A percentile compares a stretch with the other conserved stretches of the same genome.
Conservation (phyloP, 352 stramenopile species). For the Pythium vanterpoolii region DNA sequence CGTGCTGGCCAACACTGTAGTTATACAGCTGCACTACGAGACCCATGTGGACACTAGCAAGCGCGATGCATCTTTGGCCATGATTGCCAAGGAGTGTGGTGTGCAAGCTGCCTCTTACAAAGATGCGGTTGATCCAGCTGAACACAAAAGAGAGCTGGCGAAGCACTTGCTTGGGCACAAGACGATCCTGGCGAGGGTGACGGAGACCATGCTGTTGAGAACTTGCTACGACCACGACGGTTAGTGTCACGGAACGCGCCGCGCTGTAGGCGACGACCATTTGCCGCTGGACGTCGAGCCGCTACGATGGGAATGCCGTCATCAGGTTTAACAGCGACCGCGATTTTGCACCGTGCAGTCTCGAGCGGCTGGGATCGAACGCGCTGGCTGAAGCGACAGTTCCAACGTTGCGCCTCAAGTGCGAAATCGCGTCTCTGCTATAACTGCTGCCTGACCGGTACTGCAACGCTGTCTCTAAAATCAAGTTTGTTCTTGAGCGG, state of each 20-base stretch:
- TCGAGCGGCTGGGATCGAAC: slow-evolving; percentile 1
- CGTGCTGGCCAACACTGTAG: slow-evolving; percentile 19
- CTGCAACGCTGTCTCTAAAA: not conserved
- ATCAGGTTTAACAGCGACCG: not conserved
- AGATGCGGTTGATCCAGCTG: not conserved
- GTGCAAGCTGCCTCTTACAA: not conserved
- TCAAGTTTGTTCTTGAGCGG: slow-evolving; percentile 12
- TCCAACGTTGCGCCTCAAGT: slow-evolving; percentile 1
- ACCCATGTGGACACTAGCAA: slow-evolving; percentile 7
- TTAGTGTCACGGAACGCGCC: not conserved
- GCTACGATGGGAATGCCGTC: not conserved
- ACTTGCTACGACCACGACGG: not conserved
- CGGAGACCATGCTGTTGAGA: not conserved
- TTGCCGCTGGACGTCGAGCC: not conserved
- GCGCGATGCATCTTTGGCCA: slow-evolving; percentile 10
- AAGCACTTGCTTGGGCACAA: slow-evolving; percentile 1
- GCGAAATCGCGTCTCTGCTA: slow-evolving; percentile 15
- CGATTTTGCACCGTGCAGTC: not conserved
- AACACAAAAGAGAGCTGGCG: not conserved
- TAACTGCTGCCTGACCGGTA: slow-evolving; percentile 16
- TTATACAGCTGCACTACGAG: slow-evolving; percentile 28
- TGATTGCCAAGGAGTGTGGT: not conserved
- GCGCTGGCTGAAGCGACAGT: not conserved
- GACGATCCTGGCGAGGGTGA: not conserved
- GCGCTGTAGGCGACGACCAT: not conserved